A percentile compares a stretch with the other conserved stretches of the same genome.
Evolutionary conservation across 2,329 filamentous ascomycete species (phyloP).

Genomic region (Sclerotinia borealis): DNA sequence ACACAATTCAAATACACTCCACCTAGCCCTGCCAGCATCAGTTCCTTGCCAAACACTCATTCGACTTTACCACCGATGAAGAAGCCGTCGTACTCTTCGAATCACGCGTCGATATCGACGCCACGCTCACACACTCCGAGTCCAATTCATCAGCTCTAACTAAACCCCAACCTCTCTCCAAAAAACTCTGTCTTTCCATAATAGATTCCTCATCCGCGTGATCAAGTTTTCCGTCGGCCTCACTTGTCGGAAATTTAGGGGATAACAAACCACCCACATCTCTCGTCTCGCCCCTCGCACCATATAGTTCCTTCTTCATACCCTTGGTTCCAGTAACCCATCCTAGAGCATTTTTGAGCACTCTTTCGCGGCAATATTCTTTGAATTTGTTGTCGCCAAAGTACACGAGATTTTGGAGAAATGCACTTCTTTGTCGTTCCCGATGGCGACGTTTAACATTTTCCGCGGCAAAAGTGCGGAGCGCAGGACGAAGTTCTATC

Average conservation of each 20-base stretch:
- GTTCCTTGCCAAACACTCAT: neutral
- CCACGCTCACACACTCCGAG: constrained; percentile 9
- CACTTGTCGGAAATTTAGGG: neutral
- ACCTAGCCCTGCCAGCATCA: too few relatives aligned
- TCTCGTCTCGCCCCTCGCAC: constrained; percentile 2
- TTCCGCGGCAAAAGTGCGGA: constrained; percentile 19
- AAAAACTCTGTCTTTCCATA: constrained; percentile 7
- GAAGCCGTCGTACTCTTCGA: neutral
- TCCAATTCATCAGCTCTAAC: constrained; percentile 1
- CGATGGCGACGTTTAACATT: constrained; percentile 24
- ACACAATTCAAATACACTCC: neutral
- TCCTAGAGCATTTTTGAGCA: constrained; percentile 23
- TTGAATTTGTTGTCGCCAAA: constrained; percentile 25
- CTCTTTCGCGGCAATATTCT: constrained; percentile 21
- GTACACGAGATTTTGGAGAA: constrained; percentile 28
- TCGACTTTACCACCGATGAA: neutral
- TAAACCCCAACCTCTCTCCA: constrained; percentile 8
- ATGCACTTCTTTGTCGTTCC: constrained; percentile 22
- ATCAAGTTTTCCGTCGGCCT: neutral
- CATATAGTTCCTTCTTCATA: constrained; percentile 7
- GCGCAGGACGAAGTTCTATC: constrained; percentile 7
- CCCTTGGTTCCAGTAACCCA: constrained; percentile 18
- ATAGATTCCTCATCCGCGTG: neutral
- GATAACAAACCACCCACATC: constrained; percentile 5
- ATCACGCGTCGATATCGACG: neutral